Evolutionary conservation across 176 grass and related monocot genomes (phyloP).

Genomic region (Phoenix roebelenii): DNA sequence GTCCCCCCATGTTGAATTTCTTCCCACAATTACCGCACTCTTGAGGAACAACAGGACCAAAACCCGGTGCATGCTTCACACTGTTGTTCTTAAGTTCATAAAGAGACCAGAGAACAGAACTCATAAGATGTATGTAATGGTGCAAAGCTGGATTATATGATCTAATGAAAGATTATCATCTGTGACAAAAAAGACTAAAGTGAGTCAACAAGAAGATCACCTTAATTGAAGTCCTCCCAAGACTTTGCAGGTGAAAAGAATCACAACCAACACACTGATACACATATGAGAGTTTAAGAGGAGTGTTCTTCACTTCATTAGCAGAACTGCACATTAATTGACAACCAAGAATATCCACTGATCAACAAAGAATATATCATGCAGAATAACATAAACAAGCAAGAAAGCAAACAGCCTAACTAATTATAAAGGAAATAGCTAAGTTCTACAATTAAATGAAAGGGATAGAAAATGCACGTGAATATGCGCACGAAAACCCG

Average conservation of each 20-base stretch:
- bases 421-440: not conserved
- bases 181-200: no score
- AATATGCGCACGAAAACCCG: conserved; percentile 96
- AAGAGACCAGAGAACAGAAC: conserved; percentile 16
- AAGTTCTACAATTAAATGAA: not conserved
- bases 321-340: conserved; percentile 57
- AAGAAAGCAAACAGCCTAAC: not conserved
- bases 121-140: no score
- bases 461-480: conserved; percentile 49
- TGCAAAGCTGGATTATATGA: no score
- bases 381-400: no score
- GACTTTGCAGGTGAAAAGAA: conserved; percentile 85
- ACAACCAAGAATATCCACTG: no score
- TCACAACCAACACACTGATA: conserved; percentile 96
- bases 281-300: conserved; percentile 94
- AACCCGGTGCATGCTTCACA: conserved; percentile 69
- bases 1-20: conserved; percentile 87
- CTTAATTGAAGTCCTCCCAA: conserved; percentile 71
- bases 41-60: conserved; percentile 90
- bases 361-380: no score
- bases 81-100: conserved; percentile 50
- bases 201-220: conserved; percentile 19
- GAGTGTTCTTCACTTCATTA: conserved; percentile 84
- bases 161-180: no score
- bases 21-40: conserved; percentile 76